Percentiles rank a stretch among this genome's conserved stretches.
These are phyloP conservation scores for Lactarius evosmus DNA, from an alignment of 768 basidiomycete genomes.

Conservation along the genomic window DNA sequence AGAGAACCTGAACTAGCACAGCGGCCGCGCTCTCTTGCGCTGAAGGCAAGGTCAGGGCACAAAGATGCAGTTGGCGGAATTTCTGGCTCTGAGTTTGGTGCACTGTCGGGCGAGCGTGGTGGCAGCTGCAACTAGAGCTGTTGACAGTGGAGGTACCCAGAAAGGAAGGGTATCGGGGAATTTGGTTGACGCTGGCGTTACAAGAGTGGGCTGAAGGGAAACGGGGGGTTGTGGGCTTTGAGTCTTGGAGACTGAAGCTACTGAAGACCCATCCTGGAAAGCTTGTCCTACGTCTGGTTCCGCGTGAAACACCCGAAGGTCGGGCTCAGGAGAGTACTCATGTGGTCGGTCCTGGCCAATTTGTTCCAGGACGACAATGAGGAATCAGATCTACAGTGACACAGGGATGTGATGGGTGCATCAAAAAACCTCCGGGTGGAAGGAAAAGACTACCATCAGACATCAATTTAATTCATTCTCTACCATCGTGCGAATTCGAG, in stretches of 20 bases:
- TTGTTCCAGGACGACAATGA: slow-evolving; percentile 97
- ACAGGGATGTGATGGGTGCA: too few species aligned
- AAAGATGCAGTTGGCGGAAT: slow-evolving; percentile 79
- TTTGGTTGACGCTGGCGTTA: slow-evolving; percentile 39
- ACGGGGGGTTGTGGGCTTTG: slow-evolving; percentile 66
- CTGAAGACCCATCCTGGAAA: slow-evolving; percentile 75
- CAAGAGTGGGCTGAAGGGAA: slow-evolving; percentile 82
- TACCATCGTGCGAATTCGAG: too few species aligned
- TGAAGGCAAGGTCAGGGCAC: slow-evolving; percentile 72
- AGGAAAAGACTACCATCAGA: too few species aligned
- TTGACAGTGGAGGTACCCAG: slow-evolving; percentile 71
- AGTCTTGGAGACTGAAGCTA: slow-evolving; percentile 88
- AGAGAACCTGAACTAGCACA: slow-evolving; percentile 69
- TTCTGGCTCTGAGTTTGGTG: slow-evolving; percentile 82
- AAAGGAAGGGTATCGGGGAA: slow-evolving; percentile 72
- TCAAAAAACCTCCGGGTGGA: too few species aligned
- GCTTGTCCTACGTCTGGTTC: slow-evolving; percentile 93
- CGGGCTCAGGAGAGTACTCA: slow-evolving; percentile 93
- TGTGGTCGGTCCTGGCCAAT: slow-evolving; percentile 98
- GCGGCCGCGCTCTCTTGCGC: slow-evolving; percentile 52
- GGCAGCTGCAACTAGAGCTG: slow-evolving; percentile 55
- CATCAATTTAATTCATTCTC: too few species aligned
- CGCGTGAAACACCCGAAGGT: slow-evolving; percentile 93
- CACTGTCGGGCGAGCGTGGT: slow-evolving; percentile 84
- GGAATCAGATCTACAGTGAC: slow-evolving; percentile 99